phyloP scores from a whole-genome alignment of 2,329 filamentous ascomycete species.

The Biscogniauxia marginata region DNA sequence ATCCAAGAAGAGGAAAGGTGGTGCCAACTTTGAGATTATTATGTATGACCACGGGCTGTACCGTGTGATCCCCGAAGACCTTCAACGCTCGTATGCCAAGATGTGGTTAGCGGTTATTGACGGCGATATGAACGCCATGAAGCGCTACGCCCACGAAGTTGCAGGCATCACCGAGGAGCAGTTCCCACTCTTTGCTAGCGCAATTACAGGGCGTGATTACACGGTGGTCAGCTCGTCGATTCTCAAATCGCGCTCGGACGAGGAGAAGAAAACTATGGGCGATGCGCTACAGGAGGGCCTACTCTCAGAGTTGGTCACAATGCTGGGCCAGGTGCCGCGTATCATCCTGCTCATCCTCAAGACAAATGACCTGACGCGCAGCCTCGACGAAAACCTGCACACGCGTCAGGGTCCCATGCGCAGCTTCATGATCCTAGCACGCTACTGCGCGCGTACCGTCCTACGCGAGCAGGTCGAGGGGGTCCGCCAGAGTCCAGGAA shows the following conservation, averaged over 20 bases:
- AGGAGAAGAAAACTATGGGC: slow-evolving; percentile 86
- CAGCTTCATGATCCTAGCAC: slow-evolving; percentile 65
- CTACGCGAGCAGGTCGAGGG: slow-evolving; percentile 63
- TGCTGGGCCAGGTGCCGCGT: slow-evolving; percentile 84
- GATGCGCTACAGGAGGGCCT: slow-evolving; percentile 83
- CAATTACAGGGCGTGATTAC: slow-evolving; percentile 93
- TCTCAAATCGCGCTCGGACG: slow-evolving; percentile 58
- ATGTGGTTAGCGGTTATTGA: slow-evolving; percentile 97
- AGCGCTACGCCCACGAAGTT: slow-evolving; percentile 82
- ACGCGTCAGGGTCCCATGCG: slow-evolving; percentile 66
- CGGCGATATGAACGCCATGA: slow-evolving; percentile 81
- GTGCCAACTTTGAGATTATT: slow-evolving; percentile 87
- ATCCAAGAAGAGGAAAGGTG: slow-evolving; percentile 49
- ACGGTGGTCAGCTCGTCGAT: slow-evolving; percentile 66
- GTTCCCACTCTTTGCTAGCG: slow-evolving; percentile 92
- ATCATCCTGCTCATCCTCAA: slow-evolving; percentile 95
- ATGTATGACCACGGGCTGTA: slow-evolving; percentile 97
- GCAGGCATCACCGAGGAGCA: slow-evolving; percentile 85
- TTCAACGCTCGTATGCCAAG: slow-evolving; percentile 88
- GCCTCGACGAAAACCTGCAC: slow-evolving; percentile 85
- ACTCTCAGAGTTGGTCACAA: slow-evolving; percentile 80
- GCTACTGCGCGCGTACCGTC: slow-evolving; percentile 67
- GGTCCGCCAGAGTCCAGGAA: slow-evolving; percentile 48
- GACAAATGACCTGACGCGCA: slow-evolving; percentile 94
- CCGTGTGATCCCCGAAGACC: slow-evolving; percentile 76